Evolutionary conservation across 169 alveolate genomes (phyloP).

Genomic region (Plasmodium blacklocki): DNA sequence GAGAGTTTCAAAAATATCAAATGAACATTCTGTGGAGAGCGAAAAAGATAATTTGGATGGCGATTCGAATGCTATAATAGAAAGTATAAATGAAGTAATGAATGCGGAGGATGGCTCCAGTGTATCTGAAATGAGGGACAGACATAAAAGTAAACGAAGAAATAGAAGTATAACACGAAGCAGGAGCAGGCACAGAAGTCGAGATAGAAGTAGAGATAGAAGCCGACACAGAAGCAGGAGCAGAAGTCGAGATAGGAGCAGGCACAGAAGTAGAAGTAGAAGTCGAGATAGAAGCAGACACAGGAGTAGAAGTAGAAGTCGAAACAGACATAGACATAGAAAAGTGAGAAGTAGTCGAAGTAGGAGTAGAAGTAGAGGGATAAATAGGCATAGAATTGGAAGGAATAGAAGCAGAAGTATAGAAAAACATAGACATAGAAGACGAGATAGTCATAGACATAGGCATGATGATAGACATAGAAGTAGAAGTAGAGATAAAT

Average conservation of each 20-base stretch:
- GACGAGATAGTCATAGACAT: not conserved
- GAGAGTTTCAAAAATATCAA: not conserved
- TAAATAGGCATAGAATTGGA: not conserved
- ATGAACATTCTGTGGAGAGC: not conserved
- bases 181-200: constrained; percentile 64
- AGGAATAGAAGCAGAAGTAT: constrained; percentile 20
- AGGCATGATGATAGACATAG: not conserved
- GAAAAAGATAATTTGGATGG: constrained; percentile 4
- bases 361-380: not conserved
- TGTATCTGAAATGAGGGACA: not conserved
- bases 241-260: constrained; percentile 46
- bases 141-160: constrained; percentile 20
- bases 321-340: constrained; percentile 22
- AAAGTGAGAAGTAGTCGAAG: constrained; percentile 7
- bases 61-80: not conserved
- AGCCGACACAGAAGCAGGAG: constrained; percentile 26
- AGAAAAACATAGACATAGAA: constrained; percentile 3
- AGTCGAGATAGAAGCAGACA: constrained; percentile 24
- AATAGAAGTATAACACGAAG: constrained; percentile 30
- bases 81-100: constrained; percentile 7
- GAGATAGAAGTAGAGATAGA: constrained; percentile 50
- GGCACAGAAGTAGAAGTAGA: constrained; percentile 10
- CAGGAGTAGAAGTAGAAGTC: constrained; percentile 21
- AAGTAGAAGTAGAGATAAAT: constrained; percentile 8
- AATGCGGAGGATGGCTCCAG: not conserved